Evolutionary conservation across 2,329 filamentous ascomycete species (phyloP), one percentile per base, ranked within the genome.

Genomic region (Bipolaris sorokiniana): DNA sequence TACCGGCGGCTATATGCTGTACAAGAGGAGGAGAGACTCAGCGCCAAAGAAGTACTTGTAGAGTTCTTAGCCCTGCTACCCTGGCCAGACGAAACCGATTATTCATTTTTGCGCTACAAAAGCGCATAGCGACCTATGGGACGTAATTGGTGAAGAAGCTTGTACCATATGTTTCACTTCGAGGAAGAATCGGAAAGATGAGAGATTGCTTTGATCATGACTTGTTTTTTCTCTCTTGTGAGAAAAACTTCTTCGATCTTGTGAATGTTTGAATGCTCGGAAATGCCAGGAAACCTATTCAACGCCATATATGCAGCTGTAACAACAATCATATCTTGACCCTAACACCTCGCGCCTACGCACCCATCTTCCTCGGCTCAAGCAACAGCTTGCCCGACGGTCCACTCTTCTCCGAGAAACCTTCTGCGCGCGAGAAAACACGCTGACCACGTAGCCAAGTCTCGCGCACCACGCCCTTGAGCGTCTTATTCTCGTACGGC

Each of bases 21-120:
- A 97, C 79, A 96, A 96, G 84, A 85, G 87, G 67, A 88, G 89
- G 71, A 86, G 89, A 78, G 83, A 85, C 37, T 87, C 83, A 62
- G 86, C 87, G 76, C 91, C 91, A n/a, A 97, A 97, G 84, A 97
- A 97, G 80, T 97, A 92, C 77, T 79, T 97, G 73, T 97, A 63
- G 13, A 37, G 1, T 15, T 23, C 15, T 22, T 31, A 31, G 5
- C 2, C 13, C 13, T 3, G 7, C 31, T 23, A 22, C 28, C 37
- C 18, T 28, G 16, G n/a, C 7, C 16, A 16, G 16, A 13, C 28
- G 28, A 31, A 31, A 10, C 4, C 28, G 28, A 31, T 31, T 31
- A 31, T 31, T 38, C n/a, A 4, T 20, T 38, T 28, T 20, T 20
- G n/a, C n/a, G 16, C n/a, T 2, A 31, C 3, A 31, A 31, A 13